Percentiles rank a stretch among this genome's conserved stretches.
Conservation (phyloP, 805 yeast species). For the Wickerhamomyces chaumierensis region DNA sequence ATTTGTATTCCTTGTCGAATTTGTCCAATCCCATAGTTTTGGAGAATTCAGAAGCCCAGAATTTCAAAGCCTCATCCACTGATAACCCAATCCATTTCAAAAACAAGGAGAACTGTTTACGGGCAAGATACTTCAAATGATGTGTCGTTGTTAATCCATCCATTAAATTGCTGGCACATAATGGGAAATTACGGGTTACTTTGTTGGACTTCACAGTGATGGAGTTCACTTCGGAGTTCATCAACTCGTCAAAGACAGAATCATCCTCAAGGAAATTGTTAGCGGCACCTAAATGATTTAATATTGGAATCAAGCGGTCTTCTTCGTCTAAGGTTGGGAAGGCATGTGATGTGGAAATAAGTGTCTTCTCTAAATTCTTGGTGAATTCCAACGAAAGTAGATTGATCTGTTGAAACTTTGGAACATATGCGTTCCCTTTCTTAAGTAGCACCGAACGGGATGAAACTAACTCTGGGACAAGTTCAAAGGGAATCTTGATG, state of each 20-base stretch:
- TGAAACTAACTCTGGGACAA: constrained; percentile 66
- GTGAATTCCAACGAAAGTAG: constrained; percentile 59
- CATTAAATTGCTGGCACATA: constrained; percentile 66
- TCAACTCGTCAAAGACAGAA: constrained; percentile 9
- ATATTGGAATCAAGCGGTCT: constrained; percentile 75
- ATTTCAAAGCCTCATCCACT: constrained; percentile 78
- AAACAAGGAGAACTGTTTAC: constrained; percentile 79
- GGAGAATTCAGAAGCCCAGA: constrained; percentile 74
- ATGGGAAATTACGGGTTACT: constrained; percentile 60
- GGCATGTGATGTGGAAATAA: constrained; percentile 62
- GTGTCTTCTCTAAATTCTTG: constrained; percentile 31
- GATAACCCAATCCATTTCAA: constrained; percentile 82
- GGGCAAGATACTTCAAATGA: constrained; percentile 73
- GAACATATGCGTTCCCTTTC: constrained; percentile 74
- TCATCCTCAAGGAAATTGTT: constrained; percentile 19
- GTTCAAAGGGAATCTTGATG: constrained; percentile 81
- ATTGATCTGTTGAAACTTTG: constrained; percentile 67
- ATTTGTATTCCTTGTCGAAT: constrained; percentile 80
- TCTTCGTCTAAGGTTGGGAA: constrained; percentile 85
- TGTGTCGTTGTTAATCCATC: constrained; percentile 44
- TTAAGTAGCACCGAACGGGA: constrained; percentile 57
- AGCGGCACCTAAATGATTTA: constrained; percentile 69
- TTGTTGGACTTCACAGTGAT: constrained; percentile 43
- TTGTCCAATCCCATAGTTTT: constrained; percentile 52
- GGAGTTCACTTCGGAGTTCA: constrained; percentile 44